Conservation (phyloP, 202 grass and related monocot genomes). For the Zizania palustris region DNA sequence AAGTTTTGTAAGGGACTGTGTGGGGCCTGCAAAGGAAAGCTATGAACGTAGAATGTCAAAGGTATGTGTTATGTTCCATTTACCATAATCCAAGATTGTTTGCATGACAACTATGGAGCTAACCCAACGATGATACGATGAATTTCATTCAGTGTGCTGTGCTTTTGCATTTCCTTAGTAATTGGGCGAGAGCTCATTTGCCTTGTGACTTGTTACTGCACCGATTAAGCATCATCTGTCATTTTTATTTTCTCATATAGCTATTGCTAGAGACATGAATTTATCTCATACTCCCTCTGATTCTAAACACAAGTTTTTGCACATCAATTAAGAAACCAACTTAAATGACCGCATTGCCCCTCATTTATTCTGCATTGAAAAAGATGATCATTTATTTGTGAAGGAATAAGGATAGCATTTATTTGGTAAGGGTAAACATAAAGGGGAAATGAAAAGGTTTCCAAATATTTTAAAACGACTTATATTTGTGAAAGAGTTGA, state of each 20-base stretch:
- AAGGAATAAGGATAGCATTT: too few relatives aligned
- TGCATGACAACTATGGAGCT: background rate
- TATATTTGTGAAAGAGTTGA: too few relatives aligned
- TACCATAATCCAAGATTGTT: conserved; percentile 27
- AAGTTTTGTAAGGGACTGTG: conserved; percentile 81
- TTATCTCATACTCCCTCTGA: background rate
- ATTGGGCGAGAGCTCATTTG: background rate
- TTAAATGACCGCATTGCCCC: too few relatives aligned
- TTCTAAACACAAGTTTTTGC: too few relatives aligned
- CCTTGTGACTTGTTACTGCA: background rate
- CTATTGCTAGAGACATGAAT: background rate
- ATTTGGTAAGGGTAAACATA: too few relatives aligned
- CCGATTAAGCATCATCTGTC: background rate
- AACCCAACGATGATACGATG: background rate
- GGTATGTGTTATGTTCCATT: conserved; percentile 42
- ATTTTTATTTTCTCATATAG: conserved; percentile 33
- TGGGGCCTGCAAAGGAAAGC: conserved; percentile 79
- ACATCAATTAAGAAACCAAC: too few relatives aligned
- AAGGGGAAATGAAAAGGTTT: too few relatives aligned
- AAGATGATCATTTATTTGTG: too few relatives aligned
- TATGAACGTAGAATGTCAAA: conserved; percentile 83
- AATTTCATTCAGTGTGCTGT: background rate
- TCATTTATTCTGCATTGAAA: too few relatives aligned
- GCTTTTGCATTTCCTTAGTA: background rate
- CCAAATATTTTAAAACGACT: too few relatives aligned